phyloP scores from a whole-genome alignment of 179 eudicot species.

The Sideroxylon spinosum region DNA sequence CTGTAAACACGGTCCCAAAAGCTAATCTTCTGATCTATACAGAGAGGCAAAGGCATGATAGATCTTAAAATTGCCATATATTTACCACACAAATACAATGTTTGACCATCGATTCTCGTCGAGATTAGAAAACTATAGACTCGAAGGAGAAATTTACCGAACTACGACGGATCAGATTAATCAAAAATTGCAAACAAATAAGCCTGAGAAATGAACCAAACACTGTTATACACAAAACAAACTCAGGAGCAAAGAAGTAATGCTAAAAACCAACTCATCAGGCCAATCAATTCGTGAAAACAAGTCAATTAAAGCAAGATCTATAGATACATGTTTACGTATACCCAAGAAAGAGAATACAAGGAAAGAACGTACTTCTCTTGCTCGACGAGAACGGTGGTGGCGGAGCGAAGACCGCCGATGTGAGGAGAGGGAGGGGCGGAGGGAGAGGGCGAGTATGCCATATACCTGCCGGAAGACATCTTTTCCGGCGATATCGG shows the following conservation, averaged over 20 bases:
- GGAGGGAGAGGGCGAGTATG: constrained; percentile 89
- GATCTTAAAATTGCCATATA: neutral
- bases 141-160: neutral
- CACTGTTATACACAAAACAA: neutral
- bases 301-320: constrained; percentile 17
- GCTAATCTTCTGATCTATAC: constrained; percentile 6
- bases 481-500: constrained; percentile 40
- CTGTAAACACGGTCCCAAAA: neutral
- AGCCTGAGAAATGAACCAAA: neutral
- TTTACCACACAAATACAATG: neutral
- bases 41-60: neutral
- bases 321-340: neutral
- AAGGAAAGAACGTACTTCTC: constrained; percentile 43
- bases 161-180: neutral
- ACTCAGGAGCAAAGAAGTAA: neutral
- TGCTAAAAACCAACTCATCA: constrained; percentile 1
- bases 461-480: constrained; percentile 94
- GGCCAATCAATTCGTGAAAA: neutral
- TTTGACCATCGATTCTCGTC: neutral
- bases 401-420: constrained; percentile 64
- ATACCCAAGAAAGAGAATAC: neutral
- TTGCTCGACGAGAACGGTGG: constrained; percentile 58
- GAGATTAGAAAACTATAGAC: no score
- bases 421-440: constrained; percentile 94
- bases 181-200: neutral